phyloP scores from a whole-genome alignment of 2,329 filamentous ascomycete genomes.

The Fusarium chuoi region DNA sequence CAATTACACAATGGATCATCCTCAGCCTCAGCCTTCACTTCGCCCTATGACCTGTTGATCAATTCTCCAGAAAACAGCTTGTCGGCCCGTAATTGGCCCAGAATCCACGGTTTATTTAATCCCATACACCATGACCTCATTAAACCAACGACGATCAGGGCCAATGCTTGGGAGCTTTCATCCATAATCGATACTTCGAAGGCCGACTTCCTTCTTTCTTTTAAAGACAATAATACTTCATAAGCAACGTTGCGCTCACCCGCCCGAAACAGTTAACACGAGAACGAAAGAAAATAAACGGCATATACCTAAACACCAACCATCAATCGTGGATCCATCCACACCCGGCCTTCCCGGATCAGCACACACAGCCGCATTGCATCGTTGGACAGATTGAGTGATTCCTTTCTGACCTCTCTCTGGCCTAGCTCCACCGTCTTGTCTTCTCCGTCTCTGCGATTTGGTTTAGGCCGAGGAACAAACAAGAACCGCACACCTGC shows the following conservation, averaged over 20 bases:
- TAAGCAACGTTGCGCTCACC: background rate
- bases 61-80: slow-evolving; percentile 29
- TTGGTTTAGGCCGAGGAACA: slow-evolving; percentile 21
- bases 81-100: slow-evolving; percentile 27
- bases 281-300: slow-evolving; percentile 10
- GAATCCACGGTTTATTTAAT: slow-evolving; percentile 24
- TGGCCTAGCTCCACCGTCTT: slow-evolving; percentile 34
- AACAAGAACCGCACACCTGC: slow-evolving; percentile 4
- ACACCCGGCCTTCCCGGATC: slow-evolving; percentile 41
- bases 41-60: slow-evolving; percentile 17
- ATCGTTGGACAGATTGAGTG: slow-evolving; percentile 19
- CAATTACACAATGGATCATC: background rate
- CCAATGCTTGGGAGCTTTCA: slow-evolving; percentile 12
- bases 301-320: slow-evolving; percentile 33
- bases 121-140: slow-evolving; percentile 41
- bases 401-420: slow-evolving; percentile 1
- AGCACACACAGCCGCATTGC: slow-evolving; percentile 32
- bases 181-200: background rate
- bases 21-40: slow-evolving; percentile 7
- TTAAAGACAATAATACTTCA: background rate
- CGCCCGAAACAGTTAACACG: background rate
- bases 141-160: slow-evolving; percentile 6
- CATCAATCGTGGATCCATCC: slow-evolving; percentile 37
- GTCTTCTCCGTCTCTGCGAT: slow-evolving; percentile 1
- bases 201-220: background rate